Conservation (phyloP, 768 basidiomycete species). For the Paxillus rubicundulus region DNA sequence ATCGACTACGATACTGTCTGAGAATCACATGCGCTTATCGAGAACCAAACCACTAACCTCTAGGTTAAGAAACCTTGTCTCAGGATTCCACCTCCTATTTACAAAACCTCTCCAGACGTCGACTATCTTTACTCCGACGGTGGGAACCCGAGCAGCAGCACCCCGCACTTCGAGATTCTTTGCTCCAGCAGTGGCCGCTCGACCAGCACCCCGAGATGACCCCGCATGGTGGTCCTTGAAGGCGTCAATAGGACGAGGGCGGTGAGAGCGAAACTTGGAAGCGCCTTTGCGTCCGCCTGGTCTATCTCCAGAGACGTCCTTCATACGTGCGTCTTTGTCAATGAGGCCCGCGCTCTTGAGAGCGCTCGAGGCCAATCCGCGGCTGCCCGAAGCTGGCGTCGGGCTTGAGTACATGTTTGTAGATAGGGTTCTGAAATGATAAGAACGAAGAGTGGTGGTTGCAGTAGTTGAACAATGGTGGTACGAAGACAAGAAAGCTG, state of each 20-base stretch:
- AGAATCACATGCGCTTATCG: neutral
- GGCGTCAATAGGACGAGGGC: constrained; percentile 57
- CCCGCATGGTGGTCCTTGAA: constrained; percentile 49
- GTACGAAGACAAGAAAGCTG: constrained; percentile 16
- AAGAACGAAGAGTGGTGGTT: neutral
- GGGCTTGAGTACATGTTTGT: constrained; percentile 56
- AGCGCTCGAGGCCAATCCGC: constrained; percentile 57
- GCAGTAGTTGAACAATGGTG: constrained; percentile 2
- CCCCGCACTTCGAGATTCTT: constrained; percentile 42
- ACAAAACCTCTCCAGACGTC: constrained; percentile 80
- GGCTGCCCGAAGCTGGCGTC: constrained; percentile 55
- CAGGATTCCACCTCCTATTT: constrained; percentile 66
- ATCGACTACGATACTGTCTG: constrained; percentile 55
- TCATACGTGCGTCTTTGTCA: constrained; percentile 74
- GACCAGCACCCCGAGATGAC: constrained; percentile 45
- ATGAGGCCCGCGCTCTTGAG: constrained; percentile 73
- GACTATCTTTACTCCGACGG: constrained; percentile 40
- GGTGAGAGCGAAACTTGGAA: constrained; percentile 60
- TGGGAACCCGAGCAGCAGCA: constrained; percentile 11
- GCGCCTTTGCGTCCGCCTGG: constrained; percentile 72
- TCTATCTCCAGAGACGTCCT: constrained; percentile 58
- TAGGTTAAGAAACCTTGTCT: constrained; percentile 71
- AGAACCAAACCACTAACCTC: constrained; percentile 54
- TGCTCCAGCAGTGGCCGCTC: constrained; percentile 41
- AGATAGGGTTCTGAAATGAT: neutral